Evolutionary conservation across 495 filamentous ascomycete species (phyloP), one percentile per base, ranked within the genome.

Genomic region (Polyplosphaeria fusca): DNA sequence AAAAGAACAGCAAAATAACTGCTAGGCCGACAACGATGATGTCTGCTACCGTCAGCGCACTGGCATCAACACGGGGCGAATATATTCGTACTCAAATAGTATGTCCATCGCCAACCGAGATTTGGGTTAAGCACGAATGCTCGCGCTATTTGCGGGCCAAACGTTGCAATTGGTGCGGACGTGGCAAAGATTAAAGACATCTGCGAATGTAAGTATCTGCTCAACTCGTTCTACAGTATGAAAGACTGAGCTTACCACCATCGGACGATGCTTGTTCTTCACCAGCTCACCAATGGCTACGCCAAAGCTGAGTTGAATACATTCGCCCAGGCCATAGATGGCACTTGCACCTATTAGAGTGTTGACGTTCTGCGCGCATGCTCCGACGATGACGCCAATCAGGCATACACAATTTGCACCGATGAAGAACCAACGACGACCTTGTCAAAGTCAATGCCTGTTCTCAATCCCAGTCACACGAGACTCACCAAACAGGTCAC

Each of bases 361-460:
- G 23, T 58, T 56, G 32, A 70, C 47, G 28, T 47, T 60, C 24
- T 61, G 23, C n/a, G 67, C 65, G 12, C 50, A 51, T 4, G 63
- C 62, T 12, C 63, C 62, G 24, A 70, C 52, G 43, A 70, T 70
- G 18, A 46, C 35, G 11, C 67, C 67, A 30, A 70, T 60, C 12
- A 66, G 26, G 39, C 47, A 60, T n/a, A 66, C 19, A 22, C 40
- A 28, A 14, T 61, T 51, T 3, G 52, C 65, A 19, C 44, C 47
- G 32, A 66, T 70, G 47, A 70, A 66, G 49, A 68, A 64, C 55
- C 52, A 61, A 32, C 52, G 46, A 38, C 58, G 57, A 28, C 60
- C 47, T 39, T 22, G n/a, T 12, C 35, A 28, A 14, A 3, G 3
- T 19, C 13, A 18, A 18, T 1, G 26, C 30, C 25, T 13, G 19